Evolutionary conservation across 2,329 filamentous ascomycete genomes (phyloP).

Genomic region (Cladosporium sp.): DNA sequence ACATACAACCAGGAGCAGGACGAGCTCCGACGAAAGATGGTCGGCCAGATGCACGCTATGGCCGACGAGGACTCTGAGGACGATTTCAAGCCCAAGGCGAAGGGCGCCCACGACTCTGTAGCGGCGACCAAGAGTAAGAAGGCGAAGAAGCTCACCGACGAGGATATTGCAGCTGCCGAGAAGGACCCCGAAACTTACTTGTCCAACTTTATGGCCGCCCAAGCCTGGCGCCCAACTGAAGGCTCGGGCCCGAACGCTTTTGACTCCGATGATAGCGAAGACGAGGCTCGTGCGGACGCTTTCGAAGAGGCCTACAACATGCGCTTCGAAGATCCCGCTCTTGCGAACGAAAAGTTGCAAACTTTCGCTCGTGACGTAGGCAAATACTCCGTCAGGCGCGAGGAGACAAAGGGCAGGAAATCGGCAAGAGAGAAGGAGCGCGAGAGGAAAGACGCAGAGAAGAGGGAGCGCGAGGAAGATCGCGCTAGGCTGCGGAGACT

Average conservation of each 20-base stretch:
- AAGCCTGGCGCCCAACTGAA: constrained; percentile 77
- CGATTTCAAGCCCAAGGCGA: constrained; percentile 52
- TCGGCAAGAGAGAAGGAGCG: constrained; percentile 74
- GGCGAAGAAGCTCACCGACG: constrained; percentile 42
- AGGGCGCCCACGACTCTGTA: constrained; percentile 22
- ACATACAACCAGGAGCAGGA: constrained; percentile 90
- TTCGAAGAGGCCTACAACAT: constrained; percentile 94
- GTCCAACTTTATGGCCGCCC: constrained; percentile 90
- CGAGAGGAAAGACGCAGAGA: constrained; percentile 73
- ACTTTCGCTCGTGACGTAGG: constrained; percentile 86
- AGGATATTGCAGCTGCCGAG: constrained; percentile 71
- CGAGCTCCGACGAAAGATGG: constrained; percentile 69
- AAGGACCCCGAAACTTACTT: constrained; percentile 87
- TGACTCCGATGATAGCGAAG: constrained; percentile 83
- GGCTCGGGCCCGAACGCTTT: constrained; percentile 71
- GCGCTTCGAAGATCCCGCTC: constrained; percentile 87
- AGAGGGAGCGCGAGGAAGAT: constrained; percentile 70
- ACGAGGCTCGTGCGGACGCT: constrained; percentile 71
- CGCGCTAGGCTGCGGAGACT: constrained; percentile 79
- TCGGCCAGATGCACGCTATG: constrained; percentile 73
- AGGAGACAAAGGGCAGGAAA: constrained; percentile 78
- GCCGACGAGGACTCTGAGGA: constrained; percentile 58
- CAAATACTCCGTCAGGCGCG: constrained; percentile 77
- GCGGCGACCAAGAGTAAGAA: constrained; percentile 26
- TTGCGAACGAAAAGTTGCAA: constrained; percentile 80